Percentiles rank a stretch among this genome's conserved stretches.
Conservation (phyloP, 1,284 basidiomycete species). For the Athelia psychrophila region DNA sequence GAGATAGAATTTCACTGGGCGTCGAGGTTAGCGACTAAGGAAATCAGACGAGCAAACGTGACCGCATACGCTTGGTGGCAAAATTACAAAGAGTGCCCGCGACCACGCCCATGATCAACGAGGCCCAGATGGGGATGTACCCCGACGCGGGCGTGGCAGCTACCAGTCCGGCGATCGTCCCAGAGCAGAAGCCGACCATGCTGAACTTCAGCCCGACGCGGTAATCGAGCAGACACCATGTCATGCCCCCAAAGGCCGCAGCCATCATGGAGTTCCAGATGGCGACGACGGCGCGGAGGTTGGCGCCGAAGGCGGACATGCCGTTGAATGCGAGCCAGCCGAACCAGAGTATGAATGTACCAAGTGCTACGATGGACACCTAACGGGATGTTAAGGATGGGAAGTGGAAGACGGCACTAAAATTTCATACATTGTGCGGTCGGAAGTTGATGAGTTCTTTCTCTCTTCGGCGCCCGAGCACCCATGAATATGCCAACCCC, state of each 20-base stretch:
- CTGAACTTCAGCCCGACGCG: slow-evolving; percentile 78
- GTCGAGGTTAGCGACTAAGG: slow-evolving; percentile 9
- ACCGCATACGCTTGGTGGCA: slow-evolving; percentile 79
- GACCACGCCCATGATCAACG: slow-evolving; percentile 77
- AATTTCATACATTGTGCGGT: slow-evolving; percentile 82
- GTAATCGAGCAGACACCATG: slow-evolving; percentile 91
- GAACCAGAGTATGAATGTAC: slow-evolving; percentile 75
- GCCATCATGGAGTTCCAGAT: slow-evolving; percentile 88
- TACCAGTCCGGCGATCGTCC: slow-evolving; percentile 86
- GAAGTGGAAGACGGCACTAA: not conserved
- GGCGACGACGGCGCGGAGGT: slow-evolving; percentile 84
- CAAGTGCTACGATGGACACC: slow-evolving; percentile 77
- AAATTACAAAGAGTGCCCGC: slow-evolving; percentile 82
- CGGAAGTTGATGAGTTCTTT: slow-evolving; percentile 86
- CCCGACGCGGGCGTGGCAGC: slow-evolving; percentile 86
- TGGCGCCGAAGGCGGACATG: slow-evolving; percentile 88
- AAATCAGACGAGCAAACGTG: slow-evolving; percentile 7
- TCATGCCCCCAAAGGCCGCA: slow-evolving; percentile 74
- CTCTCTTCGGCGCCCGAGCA: slow-evolving; percentile 71
- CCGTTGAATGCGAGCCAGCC: slow-evolving; percentile 43
- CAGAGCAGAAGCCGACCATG: slow-evolving; percentile 88
- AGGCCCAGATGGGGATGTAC: slow-evolving; percentile 63
- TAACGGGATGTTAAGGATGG: not conserved
- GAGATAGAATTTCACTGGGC: slow-evolving; percentile 61
- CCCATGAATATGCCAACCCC: slow-evolving; percentile 88